A percentile compares a stretch with the other conserved stretches of the same genome.
phyloP scores from a whole-genome alignment of 2,329 filamentous ascomycete genomes.

The Dactylellina sp. region DNA sequence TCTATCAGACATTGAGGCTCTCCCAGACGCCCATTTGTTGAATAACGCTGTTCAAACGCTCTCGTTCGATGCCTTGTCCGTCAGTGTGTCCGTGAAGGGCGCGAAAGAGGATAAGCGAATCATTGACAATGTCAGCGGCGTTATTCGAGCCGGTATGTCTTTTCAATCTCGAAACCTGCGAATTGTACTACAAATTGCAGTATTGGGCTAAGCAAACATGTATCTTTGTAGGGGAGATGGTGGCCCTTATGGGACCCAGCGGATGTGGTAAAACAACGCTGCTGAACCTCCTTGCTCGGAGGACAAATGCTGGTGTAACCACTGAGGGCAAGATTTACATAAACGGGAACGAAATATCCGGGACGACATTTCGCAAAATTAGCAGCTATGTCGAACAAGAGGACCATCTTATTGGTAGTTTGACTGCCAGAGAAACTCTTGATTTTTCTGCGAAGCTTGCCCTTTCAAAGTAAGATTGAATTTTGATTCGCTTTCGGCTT shows the following conservation, averaged over 20 bases:
- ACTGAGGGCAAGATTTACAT: constrained; percentile 70
- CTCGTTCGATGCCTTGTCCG: constrained; percentile 39
- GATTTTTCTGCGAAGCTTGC: constrained; percentile 79
- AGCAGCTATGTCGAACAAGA: constrained; percentile 88
- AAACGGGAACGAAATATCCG: constrained; percentile 72
- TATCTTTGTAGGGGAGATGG: constrained; percentile 72
- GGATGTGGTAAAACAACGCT: constrained; percentile 82
- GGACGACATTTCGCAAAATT: constrained; percentile 72
- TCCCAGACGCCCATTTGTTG: constrained; percentile 53
- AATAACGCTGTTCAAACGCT: constrained; percentile 42
- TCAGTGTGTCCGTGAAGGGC: constrained; percentile 35
- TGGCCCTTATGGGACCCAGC: constrained; percentile 85
- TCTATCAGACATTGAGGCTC: constrained; percentile 37
- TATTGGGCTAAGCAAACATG: too few species aligned
- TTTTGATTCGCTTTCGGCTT: too few species aligned
- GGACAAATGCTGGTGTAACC: constrained; percentile 68
- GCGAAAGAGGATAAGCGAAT: constrained; percentile 48
- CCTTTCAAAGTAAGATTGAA: constrained; percentile 66
- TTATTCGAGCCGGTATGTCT: constrained; percentile 49
- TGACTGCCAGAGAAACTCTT: constrained; percentile 84
- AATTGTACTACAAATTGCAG: too few species aligned
- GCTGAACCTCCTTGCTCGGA: constrained; percentile 79
- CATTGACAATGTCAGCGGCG: constrained; percentile 53
- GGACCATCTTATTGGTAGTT: constrained; percentile 81
- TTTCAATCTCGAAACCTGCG: background rate